Evolutionary conservation across 345 rosid genomes (phyloP).

Genomic region (Lepidium didymum): DNA sequence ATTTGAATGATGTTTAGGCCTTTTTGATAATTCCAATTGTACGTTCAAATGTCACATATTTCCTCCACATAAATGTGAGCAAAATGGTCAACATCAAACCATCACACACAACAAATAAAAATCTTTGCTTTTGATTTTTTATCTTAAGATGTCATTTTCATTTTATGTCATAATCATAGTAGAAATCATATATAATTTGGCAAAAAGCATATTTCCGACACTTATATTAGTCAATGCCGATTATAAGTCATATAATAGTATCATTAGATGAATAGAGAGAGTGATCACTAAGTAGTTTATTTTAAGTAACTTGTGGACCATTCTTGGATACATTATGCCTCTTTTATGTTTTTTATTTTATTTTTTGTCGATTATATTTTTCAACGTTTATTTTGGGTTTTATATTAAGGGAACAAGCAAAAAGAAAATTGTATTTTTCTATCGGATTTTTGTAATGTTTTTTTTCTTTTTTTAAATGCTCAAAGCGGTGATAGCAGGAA

Average conservation of each 20-base stretch:
- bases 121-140: neutral
- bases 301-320: neutral
- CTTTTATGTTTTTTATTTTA: neutral
- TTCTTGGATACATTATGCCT: neutral
- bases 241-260: constrained; percentile 9
- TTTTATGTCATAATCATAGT: neutral
- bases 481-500: constrained; percentile 21
- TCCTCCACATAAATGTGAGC: neutral
- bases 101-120: neutral
- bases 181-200: constrained; percentile 7
- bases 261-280: constrained; percentile 17
- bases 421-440: neutral
- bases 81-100: constrained; percentile 11
- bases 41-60: neutral
- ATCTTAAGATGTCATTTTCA: constrained; percentile 11
- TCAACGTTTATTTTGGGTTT: neutral
- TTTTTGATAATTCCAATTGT: neutral
- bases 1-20: neutral
- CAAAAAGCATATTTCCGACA: neutral
- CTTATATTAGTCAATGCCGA: neutral
- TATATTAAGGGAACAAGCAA: neutral
- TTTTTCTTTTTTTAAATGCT: neutral
- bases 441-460: neutral
- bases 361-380: neutral
- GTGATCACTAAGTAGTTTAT: neutral